Base-by-base conservation (phyloP, 2,329 filamentous ascomycete genomes). In the Metarhizium guizhouense region DNA sequence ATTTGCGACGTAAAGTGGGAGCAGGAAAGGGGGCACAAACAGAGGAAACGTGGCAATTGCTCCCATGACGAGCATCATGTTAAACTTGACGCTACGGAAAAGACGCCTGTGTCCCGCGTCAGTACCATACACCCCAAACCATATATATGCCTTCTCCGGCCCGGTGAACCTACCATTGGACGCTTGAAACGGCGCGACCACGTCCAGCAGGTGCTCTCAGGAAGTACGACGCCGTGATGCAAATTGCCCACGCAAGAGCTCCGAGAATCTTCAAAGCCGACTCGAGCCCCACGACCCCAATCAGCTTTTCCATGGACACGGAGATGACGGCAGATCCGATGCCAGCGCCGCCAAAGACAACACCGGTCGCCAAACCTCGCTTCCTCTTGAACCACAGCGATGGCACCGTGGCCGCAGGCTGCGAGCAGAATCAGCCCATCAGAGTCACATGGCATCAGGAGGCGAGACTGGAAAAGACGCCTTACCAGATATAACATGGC, bases 261-360 rank as follows among this genome's bases (percentile, higher is more conserved):
- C 58, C 61, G 0, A 68, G 54, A 11, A 68, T 61, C 2, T 64
- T 63, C 43, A 68, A 66, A 0, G 66, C 64, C 63, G 64, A 65
- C 0, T 62, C 59, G 6, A 66, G 62, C 11, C 61, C 65, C 0
- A 67, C 47, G 6, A 54, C 52, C 1, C 53, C 53, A 2, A 67
- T 62, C 4, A 68, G 58, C 6, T 63, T 56, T 0, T 62, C 66
- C 2, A 65, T 61, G 0, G 58, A 60, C 1, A 68, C 61, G 13
- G 65, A 65, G 60, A 68, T 66, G 4, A 66, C 32, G 3, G 66
- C 66, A 1, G 66, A 63, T 0, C 66, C 66, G 0, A 68, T 52
- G 2, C 66, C 65, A 1, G 64, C 66, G 4, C 66, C 66, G 0
- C 66, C 65, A 10, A 67, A 67, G 0, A 68, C 66, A 14, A 66